phyloP scores from a whole-genome alignment of 768 basidiomycete genomes.

The Leucosporidium creatinivorum region DNA sequence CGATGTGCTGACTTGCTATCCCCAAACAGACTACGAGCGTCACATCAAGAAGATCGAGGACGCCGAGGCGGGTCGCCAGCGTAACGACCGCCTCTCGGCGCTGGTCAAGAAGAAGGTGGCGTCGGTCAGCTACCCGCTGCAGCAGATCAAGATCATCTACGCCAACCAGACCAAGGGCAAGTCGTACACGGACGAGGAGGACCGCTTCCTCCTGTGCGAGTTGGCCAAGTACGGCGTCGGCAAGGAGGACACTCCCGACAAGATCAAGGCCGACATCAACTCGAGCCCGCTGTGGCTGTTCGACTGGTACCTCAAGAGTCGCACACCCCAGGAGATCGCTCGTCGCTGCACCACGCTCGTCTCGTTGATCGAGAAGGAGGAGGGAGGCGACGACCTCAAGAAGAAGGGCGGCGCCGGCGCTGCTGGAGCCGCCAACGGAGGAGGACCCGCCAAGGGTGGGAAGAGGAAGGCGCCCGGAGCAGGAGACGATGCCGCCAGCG shows the following conservation, averaged over 20 bases:
- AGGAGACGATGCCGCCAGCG: not conserved
- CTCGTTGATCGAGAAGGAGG: slow-evolving; percentile 85
- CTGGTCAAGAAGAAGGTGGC: slow-evolving; percentile 74
- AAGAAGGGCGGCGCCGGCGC: not conserved
- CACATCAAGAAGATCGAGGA: slow-evolving; percentile 76
- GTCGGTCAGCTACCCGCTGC: slow-evolving; percentile 83
- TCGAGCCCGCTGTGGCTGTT: slow-evolving; percentile 40
- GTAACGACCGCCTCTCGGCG: slow-evolving; percentile 68
- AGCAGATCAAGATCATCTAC: slow-evolving; percentile 91
- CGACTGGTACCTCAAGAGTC: slow-evolving; percentile 70
- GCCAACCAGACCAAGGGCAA: slow-evolving; percentile 80
- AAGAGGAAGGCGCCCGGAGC: slow-evolving; percentile 7
- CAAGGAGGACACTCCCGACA: slow-evolving; percentile 73
- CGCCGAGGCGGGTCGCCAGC: slow-evolving; percentile 73
- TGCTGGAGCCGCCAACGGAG: not conserved
- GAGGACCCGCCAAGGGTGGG: not conserved
- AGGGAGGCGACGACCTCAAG: slow-evolving; percentile 59
- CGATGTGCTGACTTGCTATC: not conserved
- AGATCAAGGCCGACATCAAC: slow-evolving; percentile 84
- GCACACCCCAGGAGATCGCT: slow-evolving; percentile 74
- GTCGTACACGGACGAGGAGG: slow-evolving; percentile 93
- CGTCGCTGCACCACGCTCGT: slow-evolving; percentile 79
- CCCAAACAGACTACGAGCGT: slow-evolving; percentile 59
- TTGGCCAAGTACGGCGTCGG: slow-evolving; percentile 85
- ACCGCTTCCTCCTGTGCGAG: slow-evolving; percentile 85